A percentile compares a stretch with the other conserved stretches of the same genome.
Conservation (phyloP, 345 rosid genomes). For the Durio zibethinus region DNA sequence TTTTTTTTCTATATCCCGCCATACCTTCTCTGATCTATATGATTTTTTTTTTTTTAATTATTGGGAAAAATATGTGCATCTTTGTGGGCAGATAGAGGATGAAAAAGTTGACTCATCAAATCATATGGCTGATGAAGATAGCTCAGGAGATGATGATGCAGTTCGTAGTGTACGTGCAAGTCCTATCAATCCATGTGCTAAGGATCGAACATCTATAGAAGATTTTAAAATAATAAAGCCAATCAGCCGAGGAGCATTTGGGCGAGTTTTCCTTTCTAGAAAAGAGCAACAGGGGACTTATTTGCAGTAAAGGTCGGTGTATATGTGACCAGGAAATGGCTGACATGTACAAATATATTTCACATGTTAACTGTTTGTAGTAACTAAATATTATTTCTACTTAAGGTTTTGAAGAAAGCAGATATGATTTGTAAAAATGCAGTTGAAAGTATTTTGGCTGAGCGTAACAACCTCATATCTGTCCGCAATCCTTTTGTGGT, state of each 20-base stretch:
- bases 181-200: conserved; percentile 72
- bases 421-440: conserved; percentile 98
- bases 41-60: conserved; percentile 11
- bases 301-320: conserved; percentile 87
- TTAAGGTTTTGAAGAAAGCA: conserved; percentile 82
- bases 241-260: conserved; percentile 94
- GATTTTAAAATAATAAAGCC: conserved; percentile 99
- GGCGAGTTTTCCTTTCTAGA: conserved; percentile 86
- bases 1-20: background rate
- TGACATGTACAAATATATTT: conserved; percentile 4
- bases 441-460: conserved; percentile 92
- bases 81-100: conserved; percentile 81
- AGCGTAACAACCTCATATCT: conserved; percentile 91
- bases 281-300: conserved; percentile 89
- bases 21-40: conserved; percentile 14
- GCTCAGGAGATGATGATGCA: conserved; percentile 75
- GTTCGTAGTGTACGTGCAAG: conserved; percentile 78
- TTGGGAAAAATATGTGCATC: conserved; percentile 85
- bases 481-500: conserved; percentile 98
- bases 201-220: conserved; percentile 91
- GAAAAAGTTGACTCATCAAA: conserved; percentile 63
- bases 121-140: conserved; percentile 69
- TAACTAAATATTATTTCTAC: background rate
- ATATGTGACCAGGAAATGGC: conserved; percentile 14
- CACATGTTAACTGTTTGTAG: background rate